Conservation (phyloP, 495 filamentous ascomycete species). For the Cladorrhinum samala region DNA sequence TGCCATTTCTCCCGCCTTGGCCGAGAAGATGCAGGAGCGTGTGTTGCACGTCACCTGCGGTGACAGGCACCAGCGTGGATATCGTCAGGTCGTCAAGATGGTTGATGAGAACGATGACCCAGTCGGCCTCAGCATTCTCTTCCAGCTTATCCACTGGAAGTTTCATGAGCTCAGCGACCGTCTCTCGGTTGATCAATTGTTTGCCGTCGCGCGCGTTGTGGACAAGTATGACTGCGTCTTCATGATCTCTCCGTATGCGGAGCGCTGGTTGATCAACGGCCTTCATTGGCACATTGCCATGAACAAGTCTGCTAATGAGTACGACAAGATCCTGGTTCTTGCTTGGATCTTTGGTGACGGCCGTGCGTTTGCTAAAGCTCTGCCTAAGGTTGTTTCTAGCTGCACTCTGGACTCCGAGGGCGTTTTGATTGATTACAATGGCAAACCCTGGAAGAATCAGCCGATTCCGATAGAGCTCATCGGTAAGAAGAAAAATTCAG, state of each 20-base stretch:
- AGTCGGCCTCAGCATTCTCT: constrained; percentile 17
- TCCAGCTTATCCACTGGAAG: constrained; percentile 21
- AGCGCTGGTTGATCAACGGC: constrained; percentile 10
- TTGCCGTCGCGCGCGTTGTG: constrained; percentile 11
- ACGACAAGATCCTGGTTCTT: constrained; percentile 18
- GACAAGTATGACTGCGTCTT: constrained; percentile 17
- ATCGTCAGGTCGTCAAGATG: constrained; percentile 7
- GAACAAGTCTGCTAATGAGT: neutral
- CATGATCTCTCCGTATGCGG: constrained; percentile 15
- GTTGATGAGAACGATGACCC: neutral
- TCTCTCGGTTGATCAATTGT: constrained; percentile 12
- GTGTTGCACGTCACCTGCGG: too few species aligned
- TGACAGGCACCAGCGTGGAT: too few species aligned
- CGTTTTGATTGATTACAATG: constrained; percentile 4
- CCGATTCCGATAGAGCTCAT: constrained; percentile 9
- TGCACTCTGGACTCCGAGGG: constrained; percentile 8
- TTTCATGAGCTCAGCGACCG: constrained; percentile 15
- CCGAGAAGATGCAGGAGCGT: too few species aligned
- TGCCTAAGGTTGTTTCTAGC: constrained; percentile 13
- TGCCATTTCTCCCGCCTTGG: too few species aligned
- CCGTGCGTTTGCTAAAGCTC: constrained; percentile 8
- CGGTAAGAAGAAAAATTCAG: constrained; percentile 13
- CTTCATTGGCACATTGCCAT: constrained; percentile 12
- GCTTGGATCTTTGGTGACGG: constrained; percentile 20
- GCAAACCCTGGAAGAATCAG: constrained; percentile 12